Evolutionary conservation across 495 filamentous ascomycete species (phyloP).

Genomic region (Aspergillus sclerotiicarbonarius): DNA sequence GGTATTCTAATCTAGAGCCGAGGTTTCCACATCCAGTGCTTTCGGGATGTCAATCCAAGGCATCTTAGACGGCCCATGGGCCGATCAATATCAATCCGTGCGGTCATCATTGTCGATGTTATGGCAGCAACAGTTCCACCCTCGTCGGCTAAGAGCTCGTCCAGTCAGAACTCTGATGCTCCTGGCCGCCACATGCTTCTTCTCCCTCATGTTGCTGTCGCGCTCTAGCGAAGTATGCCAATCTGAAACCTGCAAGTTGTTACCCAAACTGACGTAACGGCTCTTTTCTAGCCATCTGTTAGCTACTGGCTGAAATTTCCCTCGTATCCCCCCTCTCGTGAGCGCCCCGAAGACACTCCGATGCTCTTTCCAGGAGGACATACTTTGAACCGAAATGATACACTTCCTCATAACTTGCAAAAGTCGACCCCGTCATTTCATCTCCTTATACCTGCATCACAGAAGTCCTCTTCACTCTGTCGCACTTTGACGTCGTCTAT

Average conservation of each 20-base stretch:
- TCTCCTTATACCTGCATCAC: conserved; percentile 54
- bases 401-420: conserved; percentile 34
- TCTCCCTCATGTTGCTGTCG: conserved; percentile 24
- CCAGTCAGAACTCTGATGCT: conserved; percentile 26
- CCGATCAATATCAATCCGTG: conserved; percentile 27
- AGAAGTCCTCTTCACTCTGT: conserved; percentile 53
- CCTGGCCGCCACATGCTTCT: conserved; percentile 24
- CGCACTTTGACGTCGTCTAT: conserved; percentile 59
- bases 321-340: conserved; percentile 32
- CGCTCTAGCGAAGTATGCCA: conserved; percentile 19
- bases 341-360: conserved; percentile 36
- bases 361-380: conserved; percentile 25
- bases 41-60: conserved; percentile 33
- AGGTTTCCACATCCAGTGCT: background rate
- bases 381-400: conserved; percentile 24
- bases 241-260: background rate
- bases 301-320: conserved; percentile 41
- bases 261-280: background rate
- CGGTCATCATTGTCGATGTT: conserved; percentile 26
- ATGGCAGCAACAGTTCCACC: conserved; percentile 25
- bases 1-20: background rate
- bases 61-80: conserved; percentile 25
- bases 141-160: conserved; percentile 34
- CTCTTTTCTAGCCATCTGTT: conserved; percentile 19
- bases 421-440: conserved; percentile 59